Evolutionary conservation across 2,329 filamentous ascomycete genomes (phyloP).

Genomic region (Scytalidium sp.): DNA sequence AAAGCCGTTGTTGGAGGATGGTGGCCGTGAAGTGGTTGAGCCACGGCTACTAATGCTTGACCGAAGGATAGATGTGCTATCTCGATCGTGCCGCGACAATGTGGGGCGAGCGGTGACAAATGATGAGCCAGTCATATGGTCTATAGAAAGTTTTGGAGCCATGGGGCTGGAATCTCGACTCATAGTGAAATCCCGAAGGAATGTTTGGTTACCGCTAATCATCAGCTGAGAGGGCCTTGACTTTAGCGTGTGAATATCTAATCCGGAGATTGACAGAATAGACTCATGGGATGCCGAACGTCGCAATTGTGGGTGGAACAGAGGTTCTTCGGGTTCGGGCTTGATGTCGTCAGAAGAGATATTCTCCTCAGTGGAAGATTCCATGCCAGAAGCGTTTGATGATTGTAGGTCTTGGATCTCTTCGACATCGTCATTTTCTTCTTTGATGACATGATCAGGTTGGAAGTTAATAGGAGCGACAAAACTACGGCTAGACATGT

Average conservation of each 20-base stretch:
- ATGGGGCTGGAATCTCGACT: conserved; percentile 39
- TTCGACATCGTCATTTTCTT: conserved; percentile 32
- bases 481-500: conserved; percentile 49
- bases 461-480: conserved; percentile 29
- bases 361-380: conserved; percentile 18
- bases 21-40: conserved; percentile 26
- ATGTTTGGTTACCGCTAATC: conserved; percentile 43
- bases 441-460: conserved; percentile 28
- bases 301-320: conserved; percentile 48
- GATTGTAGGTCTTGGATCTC: conserved; percentile 20
- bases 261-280: conserved; percentile 79
- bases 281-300: conserved; percentile 80
- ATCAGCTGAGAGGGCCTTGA: conserved; percentile 73
- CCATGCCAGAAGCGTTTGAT: conserved; percentile 16
- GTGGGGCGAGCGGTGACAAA: conserved; percentile 59
- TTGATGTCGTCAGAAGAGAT: conserved; percentile 12
- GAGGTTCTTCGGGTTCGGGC: conserved; percentile 17
- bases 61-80: conserved; percentile 54
- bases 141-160: conserved; percentile 37
- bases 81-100: conserved; percentile 41
- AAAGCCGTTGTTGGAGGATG: conserved; percentile 29
- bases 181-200: conserved; percentile 42
- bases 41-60: conserved; percentile 42
- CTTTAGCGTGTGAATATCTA: conserved; percentile 85
- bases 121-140: conserved; percentile 48